Evolutionary conservation across 805 yeast genomes (phyloP), one percentile per base, ranked within the genome.

Genomic region (Maudiozyma barnettii): DNA sequence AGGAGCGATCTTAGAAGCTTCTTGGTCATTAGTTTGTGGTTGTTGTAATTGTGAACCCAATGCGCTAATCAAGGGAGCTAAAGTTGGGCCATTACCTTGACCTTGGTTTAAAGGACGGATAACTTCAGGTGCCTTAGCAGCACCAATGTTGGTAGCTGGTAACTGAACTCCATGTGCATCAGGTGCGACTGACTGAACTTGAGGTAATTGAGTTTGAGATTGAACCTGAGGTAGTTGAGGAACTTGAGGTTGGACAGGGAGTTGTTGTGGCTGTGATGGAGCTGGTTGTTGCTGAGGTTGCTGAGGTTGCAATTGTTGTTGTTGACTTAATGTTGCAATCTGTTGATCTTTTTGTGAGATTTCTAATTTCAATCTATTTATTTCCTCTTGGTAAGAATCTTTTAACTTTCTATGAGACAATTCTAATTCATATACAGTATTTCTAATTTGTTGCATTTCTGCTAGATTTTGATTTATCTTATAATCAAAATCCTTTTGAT

Each of bases 371-470:
- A 91, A 75, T 56, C 93, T 75, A 62, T 79, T 72, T 48, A 93
- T 84, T 68, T 91, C 98, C 59, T 86, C 95, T 66, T 91, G 97
- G 68, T 91, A 93, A 42, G 90, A 89, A 61, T 91, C 97, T 69
- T 91, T 90, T 77, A 93, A 85, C 63, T 87, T 86, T 57, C 95
- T 77, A 71, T 91, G 98, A 37, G 95, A 91, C 76, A 83, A 78
- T 66, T 91, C 97, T 59, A 91, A 76, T 64, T 93, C 98, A 62
- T 82, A 89, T 26, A 91, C 95, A 10, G 96, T 87, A 61, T 89
- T 95, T 60, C 96, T 79, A 49, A 91, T 89, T 64, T 86, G 95
- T 63, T 89, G 90, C 78, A 91, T 81, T 67, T 93, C 99, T 45
- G 82, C 84, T 48, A 88, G 82, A 68, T 91, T 97, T 69, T 90